Conservation (phyloP, 208 protist genomes). For the Leishmania arabica region DNA sequence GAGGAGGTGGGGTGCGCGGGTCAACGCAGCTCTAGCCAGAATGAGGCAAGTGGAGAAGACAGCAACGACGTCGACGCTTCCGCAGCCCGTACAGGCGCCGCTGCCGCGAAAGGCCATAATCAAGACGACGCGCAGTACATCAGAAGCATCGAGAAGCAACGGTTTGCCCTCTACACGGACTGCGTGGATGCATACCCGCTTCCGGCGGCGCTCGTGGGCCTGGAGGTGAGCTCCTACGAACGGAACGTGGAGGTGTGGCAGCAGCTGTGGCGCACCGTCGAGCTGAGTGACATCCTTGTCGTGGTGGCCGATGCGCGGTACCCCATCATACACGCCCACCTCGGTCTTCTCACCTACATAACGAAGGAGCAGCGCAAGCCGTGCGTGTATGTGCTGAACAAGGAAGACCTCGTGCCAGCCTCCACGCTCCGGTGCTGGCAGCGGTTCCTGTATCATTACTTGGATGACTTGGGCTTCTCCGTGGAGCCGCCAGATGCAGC, state of each 20-base stretch:
- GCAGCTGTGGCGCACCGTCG: slow-evolving; percentile 97
- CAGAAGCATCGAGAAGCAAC: slow-evolving; percentile 46
- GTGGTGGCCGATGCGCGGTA: slow-evolving; percentile 96
- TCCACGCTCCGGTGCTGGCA: slow-evolving; percentile 68
- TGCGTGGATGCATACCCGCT: slow-evolving; percentile 52
- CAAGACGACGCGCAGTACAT: slow-evolving; percentile 9
- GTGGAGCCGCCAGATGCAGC: slow-evolving; percentile 21
- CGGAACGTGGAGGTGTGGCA: slow-evolving; percentile 98
- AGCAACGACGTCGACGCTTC: not conserved
- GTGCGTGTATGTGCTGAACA: slow-evolving; percentile 96
- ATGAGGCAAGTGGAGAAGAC: not conserved
- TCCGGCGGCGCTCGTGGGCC: slow-evolving; percentile 7
- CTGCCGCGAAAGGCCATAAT: not conserved
- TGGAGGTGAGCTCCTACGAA: slow-evolving; percentile 94
- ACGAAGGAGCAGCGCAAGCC: slow-evolving; percentile 79
- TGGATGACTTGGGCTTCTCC: slow-evolving; percentile 46
- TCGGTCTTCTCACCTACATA: slow-evolving; percentile 93
- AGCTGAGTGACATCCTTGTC: slow-evolving; percentile 95
- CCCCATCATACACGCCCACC: slow-evolving; percentile 95
- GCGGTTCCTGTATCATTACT: slow-evolving; percentile 64
- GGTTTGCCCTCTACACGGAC: slow-evolving; percentile 53
- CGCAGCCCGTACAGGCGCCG: not conserved
- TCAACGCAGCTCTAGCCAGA: no score
- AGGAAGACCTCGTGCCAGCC: slow-evolving; percentile 88
- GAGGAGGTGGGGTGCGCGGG: not conserved